These are phyloP conservation scores for Annulohypoxylon maeteangense DNA, from an alignment of 495 filamentous ascomycete species.

Conservation along the genomic window DNA sequence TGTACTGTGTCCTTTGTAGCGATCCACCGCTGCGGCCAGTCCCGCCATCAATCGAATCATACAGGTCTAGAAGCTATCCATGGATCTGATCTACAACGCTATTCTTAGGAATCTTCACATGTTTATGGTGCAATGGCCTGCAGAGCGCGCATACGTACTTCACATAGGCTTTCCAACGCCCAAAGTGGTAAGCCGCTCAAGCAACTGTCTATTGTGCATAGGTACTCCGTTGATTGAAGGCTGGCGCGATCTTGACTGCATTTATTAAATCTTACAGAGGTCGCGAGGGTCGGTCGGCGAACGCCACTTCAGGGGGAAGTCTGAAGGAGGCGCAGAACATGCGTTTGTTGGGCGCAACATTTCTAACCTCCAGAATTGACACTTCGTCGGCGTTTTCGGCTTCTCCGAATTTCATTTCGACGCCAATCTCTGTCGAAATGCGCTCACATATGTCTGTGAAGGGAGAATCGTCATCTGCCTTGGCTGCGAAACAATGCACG, in stretches of 20 bases:
- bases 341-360: constrained; percentile 91
- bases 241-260: constrained; percentile 15
- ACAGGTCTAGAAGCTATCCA: constrained; percentile 26
- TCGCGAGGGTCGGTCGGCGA: constrained; percentile 60
- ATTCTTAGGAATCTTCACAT: constrained; percentile 36
- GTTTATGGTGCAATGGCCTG: constrained; percentile 22
- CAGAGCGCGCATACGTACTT: constrained; percentile 31
- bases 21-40: constrained; percentile 21
- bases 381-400: constrained; percentile 66
- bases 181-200: constrained; percentile 33
- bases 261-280: too few relatives aligned
- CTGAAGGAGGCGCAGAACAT: constrained; percentile 97
- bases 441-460: constrained; percentile 73
- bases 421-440: constrained; percentile 69
- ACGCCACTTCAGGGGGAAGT: constrained; percentile 83
- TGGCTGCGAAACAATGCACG: constrained; percentile 87
- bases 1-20: constrained; percentile 1
- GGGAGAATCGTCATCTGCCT: constrained; percentile 72
- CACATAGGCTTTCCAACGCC: constrained; percentile 9
- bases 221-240: constrained; percentile 5
- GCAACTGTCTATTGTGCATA: constrained; percentile 13
- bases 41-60: constrained; percentile 30
- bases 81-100: constrained; percentile 25
- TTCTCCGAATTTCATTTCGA: constrained; percentile 68
- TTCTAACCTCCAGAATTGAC: constrained; percentile 78